These are phyloP conservation scores for Spongispora temasekensis DNA, from an alignment of 1,284 basidiomycete species.

Conservation along the genomic window DNA sequence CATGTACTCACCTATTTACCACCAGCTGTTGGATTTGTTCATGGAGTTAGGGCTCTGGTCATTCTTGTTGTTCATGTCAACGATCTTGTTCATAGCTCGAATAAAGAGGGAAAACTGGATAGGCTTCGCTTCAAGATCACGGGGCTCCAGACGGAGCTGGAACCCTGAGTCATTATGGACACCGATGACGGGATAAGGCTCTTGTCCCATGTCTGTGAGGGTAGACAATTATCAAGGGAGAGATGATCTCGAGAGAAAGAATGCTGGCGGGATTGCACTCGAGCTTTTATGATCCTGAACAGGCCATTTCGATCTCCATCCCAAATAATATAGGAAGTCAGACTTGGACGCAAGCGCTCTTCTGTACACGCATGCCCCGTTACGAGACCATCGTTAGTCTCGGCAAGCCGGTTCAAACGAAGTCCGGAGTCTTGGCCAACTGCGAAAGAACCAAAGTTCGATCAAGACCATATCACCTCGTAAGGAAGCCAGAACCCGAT, in stretches of 20 bases:
- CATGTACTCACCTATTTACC: slow-evolving; percentile 14
- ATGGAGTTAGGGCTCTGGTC: background rate
- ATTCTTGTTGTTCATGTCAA: slow-evolving; percentile 9
- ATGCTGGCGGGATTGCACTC: background rate
- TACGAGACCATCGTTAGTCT: too few species aligned
- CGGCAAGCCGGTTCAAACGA: too few species aligned
- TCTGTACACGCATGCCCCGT: too few species aligned
- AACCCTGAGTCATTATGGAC: background rate
- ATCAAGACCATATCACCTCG: too few species aligned
- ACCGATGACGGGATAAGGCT: slow-evolving; percentile 11
- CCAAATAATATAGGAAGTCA: background rate
- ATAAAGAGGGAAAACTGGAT: slow-evolving; percentile 21
- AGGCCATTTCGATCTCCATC: background rate
- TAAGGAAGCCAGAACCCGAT: too few species aligned
- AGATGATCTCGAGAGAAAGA: background rate
- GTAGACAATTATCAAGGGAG: background rate
- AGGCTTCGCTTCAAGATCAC: slow-evolving; percentile 11
- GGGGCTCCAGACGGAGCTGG: slow-evolving; percentile 17
- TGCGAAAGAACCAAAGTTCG: too few species aligned
- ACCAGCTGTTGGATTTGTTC: slow-evolving; percentile 21
- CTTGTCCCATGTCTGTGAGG: slow-evolving; percentile 11
- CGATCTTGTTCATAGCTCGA: slow-evolving; percentile 10
- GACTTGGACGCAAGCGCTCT: too few species aligned
- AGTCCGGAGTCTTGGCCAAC: too few species aligned
- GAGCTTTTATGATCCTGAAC: slow-evolving; percentile 7